A percentile compares a stretch with the other conserved stretches of the same genome.
Evolutionary conservation across 257 asterid genomes (phyloP).

Genomic region (Capsicum rhomboideum): DNA sequence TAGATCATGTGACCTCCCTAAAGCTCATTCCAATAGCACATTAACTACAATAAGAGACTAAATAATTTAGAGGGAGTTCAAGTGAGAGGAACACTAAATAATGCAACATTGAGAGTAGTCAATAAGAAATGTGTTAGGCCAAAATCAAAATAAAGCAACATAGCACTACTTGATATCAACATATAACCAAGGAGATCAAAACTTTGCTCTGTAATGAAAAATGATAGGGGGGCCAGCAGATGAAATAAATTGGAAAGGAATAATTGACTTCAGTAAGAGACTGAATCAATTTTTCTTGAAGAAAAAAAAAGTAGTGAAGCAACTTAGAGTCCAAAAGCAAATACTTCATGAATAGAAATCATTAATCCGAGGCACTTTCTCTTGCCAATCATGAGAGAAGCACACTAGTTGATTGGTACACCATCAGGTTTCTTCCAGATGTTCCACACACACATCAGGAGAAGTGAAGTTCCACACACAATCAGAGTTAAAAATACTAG

Average conservation of each 20-base stretch:
- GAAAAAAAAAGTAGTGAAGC: background rate
- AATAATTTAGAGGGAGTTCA: background rate
- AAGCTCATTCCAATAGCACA: background rate
- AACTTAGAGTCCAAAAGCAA: background rate
- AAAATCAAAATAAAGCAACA: background rate
- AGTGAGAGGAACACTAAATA: background rate
- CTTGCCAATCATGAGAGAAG: background rate
- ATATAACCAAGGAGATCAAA: background rate
- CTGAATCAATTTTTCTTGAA: background rate
- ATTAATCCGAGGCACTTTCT: background rate
- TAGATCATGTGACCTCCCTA: background rate
- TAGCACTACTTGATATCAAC: background rate
- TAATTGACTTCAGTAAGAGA: background rate
- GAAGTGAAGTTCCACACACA: background rate
- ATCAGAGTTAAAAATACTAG: background rate
- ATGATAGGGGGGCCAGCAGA: background rate
- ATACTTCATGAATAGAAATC: background rate
- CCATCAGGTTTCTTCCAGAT: background rate
- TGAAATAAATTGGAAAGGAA: background rate
- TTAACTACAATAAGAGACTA: background rate
- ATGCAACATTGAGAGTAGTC: background rate
- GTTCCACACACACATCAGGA: background rate
- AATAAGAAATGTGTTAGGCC: background rate
- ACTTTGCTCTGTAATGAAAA: background rate
- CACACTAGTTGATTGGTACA: background rate